These are phyloP conservation scores for Calvatia gigantea DNA, from an alignment of 768 basidiomycete genomes.

Conservation along the genomic window DNA sequence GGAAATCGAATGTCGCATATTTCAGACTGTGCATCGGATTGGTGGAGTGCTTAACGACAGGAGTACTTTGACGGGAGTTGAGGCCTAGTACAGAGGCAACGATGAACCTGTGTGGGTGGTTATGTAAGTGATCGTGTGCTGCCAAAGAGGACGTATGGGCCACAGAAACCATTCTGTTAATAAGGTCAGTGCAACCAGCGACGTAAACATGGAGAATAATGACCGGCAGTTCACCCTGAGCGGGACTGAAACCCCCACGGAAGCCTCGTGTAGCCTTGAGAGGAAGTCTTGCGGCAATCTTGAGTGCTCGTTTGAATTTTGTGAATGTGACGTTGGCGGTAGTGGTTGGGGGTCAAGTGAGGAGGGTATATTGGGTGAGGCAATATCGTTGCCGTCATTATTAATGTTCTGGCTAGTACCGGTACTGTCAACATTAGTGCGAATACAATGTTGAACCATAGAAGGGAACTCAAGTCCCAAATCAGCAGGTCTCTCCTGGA, in stretches of 20 bases:
- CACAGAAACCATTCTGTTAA: constrained; percentile 64
- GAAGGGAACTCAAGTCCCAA: too few relatives aligned
- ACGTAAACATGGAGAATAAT: constrained; percentile 69
- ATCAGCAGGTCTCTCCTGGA: too few relatives aligned
- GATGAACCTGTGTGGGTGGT: constrained; percentile 60
- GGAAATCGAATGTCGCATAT: constrained; percentile 87
- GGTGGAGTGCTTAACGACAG: constrained; percentile 67
- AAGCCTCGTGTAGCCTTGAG: constrained; percentile 8
- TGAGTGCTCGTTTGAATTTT: constrained; percentile 59
- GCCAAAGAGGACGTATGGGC: constrained; percentile 54
- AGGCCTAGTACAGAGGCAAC: constrained; percentile 62
- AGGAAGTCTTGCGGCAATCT: constrained; percentile 54
- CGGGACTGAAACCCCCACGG: constrained; percentile 31
- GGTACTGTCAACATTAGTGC: too few relatives aligned
- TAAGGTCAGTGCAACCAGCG: constrained; percentile 56
- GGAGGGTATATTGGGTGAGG: too few relatives aligned
- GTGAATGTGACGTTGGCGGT: background rate
- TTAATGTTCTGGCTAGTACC: too few relatives aligned
- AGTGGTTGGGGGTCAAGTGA: background rate
- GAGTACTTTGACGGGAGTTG: constrained; percentile 61
- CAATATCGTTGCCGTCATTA: too few relatives aligned
- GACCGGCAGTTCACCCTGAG: constrained; percentile 61
- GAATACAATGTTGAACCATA: too few relatives aligned
- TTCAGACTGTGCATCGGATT: constrained; percentile 64
- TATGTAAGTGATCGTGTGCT: background rate